phyloP scores from a whole-genome alignment of 495 filamentous ascomycete genomes.

The Trichoderma parareesei region DNA sequence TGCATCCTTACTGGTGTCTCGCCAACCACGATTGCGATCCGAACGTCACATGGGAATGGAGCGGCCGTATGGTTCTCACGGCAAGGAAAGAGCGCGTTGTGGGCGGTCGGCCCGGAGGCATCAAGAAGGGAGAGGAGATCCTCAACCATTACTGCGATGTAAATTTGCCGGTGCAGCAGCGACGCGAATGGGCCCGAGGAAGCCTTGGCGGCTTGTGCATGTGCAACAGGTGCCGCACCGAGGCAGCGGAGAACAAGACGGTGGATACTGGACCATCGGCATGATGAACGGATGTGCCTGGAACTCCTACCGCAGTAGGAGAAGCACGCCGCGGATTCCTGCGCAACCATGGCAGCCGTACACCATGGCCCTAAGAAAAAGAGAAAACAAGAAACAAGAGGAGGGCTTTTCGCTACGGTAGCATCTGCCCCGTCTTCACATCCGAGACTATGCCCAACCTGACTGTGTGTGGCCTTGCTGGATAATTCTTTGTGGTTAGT shows the following conservation, averaged over 20 bases:
- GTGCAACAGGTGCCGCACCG: conserved; percentile 64
- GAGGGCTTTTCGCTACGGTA: not conserved
- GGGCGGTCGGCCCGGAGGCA: conserved; percentile 39
- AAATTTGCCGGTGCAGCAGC: conserved; percentile 60
- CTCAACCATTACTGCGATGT: conserved; percentile 94
- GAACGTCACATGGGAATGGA: conserved; percentile 92
- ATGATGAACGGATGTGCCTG: not conserved
- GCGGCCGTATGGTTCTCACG: conserved; percentile 68
- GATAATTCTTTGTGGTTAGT: not conserved
- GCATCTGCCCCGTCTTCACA: not conserved
- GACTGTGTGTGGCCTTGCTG: not conserved
- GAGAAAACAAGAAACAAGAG: not conserved
- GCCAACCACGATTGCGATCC: conserved; percentile 95
- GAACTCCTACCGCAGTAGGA: not conserved
- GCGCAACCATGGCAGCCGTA: not conserved
- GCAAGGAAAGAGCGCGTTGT: conserved; percentile 35
- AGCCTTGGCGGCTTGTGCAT: conserved; percentile 78
- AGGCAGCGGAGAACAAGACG: conserved; percentile 25
- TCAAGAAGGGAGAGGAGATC: conserved; percentile 73
- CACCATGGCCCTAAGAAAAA: not conserved
- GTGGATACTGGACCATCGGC: not conserved
- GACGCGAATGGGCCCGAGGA: conserved; percentile 82
- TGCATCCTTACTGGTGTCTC: conserved; percentile 48
- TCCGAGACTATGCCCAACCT: not conserved
- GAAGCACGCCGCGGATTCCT: not conserved